phyloP scores from a whole-genome alignment of 1,284 basidiomycete genomes.

The Omphalotus olearius region DNA sequence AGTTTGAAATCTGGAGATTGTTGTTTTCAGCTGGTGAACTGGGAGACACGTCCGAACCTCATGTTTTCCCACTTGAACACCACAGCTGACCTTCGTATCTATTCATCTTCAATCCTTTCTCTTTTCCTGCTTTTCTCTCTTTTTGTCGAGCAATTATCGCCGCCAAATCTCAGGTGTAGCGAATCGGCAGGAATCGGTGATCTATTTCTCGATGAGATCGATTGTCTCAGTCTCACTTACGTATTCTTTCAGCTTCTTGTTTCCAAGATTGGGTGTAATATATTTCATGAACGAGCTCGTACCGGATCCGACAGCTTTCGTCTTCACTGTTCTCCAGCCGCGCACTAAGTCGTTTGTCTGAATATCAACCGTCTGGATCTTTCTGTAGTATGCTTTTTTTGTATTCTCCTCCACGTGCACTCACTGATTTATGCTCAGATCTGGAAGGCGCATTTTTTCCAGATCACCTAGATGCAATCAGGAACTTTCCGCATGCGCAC shows the following conservation, averaged over 20 bases:
- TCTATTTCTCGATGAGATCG: constrained; percentile 22
- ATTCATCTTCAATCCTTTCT: constrained; percentile 14
- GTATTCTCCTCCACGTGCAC: constrained; percentile 4
- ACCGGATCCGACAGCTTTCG: constrained; percentile 13
- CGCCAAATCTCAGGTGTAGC: neutral
- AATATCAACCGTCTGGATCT: too few species aligned
- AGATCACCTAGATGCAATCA: constrained; percentile 6
- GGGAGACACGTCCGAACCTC: neutral
- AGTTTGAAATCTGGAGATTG: constrained; percentile 13
- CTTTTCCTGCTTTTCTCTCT: constrained; percentile 10
- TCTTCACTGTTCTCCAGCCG: neutral
- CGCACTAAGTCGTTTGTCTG: neutral
- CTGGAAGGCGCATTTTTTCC: constrained; percentile 4
- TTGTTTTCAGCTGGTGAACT: neutral
- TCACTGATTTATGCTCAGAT: constrained; percentile 12
- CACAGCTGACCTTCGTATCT: neutral
- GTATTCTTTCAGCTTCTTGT: constrained; percentile 2
- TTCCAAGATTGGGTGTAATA: neutral
- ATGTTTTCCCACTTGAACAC: neutral
- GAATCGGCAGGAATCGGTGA: constrained; percentile 19
- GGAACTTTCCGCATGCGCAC: neutral
- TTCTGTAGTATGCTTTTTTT: too few species aligned
- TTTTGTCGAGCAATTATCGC: neutral
- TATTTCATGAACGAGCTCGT: neutral
- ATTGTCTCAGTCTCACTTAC: constrained; percentile 14